A percentile compares a stretch with the other conserved stretches of the same genome.
Conservation (phyloP, 306 rosid genomes). For the Fragaria iinumae region DNA sequence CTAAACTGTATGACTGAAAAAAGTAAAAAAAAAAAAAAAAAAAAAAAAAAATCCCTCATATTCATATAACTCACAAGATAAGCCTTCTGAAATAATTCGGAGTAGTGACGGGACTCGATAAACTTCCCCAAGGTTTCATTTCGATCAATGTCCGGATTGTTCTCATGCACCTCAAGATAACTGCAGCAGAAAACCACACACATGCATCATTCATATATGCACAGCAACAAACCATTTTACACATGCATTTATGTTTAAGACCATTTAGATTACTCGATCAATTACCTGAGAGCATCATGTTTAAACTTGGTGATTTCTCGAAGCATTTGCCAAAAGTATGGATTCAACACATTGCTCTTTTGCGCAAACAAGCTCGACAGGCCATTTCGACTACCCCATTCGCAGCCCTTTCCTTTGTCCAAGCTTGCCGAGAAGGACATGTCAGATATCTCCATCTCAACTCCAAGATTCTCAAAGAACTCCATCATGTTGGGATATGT, state of each 20-base stretch:
- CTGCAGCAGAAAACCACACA: conserved; percentile 34
- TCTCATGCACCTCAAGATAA: conserved; percentile 72
- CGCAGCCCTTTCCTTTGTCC: conserved; percentile 68
- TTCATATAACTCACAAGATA: conserved; percentile 82
- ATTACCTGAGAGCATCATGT: conserved; percentile 59
- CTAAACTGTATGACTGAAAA: background rate
- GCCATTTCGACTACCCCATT: conserved; percentile 91
- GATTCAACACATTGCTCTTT: conserved; percentile 63
- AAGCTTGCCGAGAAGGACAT: conserved; percentile 84
- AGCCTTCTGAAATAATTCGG: conserved; percentile 74
- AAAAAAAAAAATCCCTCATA: background rate
- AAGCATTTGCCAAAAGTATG: conserved; percentile 77
- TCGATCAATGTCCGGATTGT: conserved; percentile 66
- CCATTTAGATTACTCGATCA: conserved; percentile 25
- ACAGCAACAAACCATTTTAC: conserved; percentile 33
- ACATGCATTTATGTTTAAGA: background rate
- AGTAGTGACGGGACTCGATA: conserved; percentile 63
- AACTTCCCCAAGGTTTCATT: conserved; percentile 72
- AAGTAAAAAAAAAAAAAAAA: no score
- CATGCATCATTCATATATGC: background rate
- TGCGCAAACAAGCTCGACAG: conserved; percentile 75
- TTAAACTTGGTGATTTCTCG: conserved; percentile 71
- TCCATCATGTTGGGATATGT: conserved; percentile 95
- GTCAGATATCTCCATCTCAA: conserved; percentile 79
- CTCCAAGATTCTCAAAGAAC: conserved; percentile 74